phyloP scores from a whole-genome alignment of 495 filamentous ascomycete species.

The Lasiosphaeria hispida region DNA sequence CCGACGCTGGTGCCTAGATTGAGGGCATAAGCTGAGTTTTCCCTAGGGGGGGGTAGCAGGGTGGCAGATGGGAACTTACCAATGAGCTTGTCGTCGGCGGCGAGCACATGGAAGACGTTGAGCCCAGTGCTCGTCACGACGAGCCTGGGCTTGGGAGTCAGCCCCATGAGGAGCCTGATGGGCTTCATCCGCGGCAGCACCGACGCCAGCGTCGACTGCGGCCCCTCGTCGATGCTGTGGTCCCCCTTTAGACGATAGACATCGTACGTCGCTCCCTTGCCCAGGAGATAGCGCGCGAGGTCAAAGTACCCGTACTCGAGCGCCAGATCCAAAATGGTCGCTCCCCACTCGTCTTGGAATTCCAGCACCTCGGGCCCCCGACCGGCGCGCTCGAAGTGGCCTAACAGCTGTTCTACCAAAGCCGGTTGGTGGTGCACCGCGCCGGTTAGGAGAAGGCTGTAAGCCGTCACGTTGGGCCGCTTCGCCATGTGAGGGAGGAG shows the following conservation, averaged over 20 bases:
- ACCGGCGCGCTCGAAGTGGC: neutral
- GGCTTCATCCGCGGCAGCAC: slow-evolving; percentile 1
- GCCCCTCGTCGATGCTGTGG: neutral
- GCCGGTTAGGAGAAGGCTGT: neutral
- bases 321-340: neutral
- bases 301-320: neutral
- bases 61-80: neutral
- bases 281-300: neutral
- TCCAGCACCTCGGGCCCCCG: neutral
- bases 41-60: no score
- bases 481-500: neutral
- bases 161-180: neutral
- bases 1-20: neutral
- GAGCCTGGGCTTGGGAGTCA: neutral
- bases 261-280: neutral
- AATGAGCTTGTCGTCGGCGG: neutral
- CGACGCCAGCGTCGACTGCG: neutral
- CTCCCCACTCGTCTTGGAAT: neutral
- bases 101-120: neutral
- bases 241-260: neutral
- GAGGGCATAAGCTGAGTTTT: neutral
- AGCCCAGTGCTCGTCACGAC: neutral
- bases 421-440: neutral
- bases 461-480: neutral
- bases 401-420: neutral